Base-by-base conservation (phyloP, 805 yeast species). In the Ogataea neopini region DNA sequence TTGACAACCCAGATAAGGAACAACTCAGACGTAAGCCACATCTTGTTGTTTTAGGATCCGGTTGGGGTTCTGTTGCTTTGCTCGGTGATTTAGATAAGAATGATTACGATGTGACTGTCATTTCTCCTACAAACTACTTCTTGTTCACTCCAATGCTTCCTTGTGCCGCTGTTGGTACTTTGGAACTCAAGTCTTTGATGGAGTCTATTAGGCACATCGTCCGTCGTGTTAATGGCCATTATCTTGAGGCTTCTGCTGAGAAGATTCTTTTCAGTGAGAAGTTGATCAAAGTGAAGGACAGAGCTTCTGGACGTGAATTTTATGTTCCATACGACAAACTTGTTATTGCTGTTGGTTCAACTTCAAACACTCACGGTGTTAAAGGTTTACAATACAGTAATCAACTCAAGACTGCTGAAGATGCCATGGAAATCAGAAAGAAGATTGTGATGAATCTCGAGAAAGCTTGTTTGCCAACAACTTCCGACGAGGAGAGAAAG, bases 251-350 rank as follows among this genome's bases (percentile, higher is more conserved):
- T 4, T 72, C 70, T 44, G 87, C 87, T 37, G 82, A 79, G 50
- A 73, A 79, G 49, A 68, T 83, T 29, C 80, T 77, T 44, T 77
- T 81, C 62, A 67, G 75, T 41, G 81, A 80, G 33, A 76, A 77
- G 40, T 68, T 83, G 50, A 71, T 83, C 37, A 84, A 82, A 56
- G 84, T 82, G 23, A 71, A 74, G 29, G 73, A 75, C 48, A 62
- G 65, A 20, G 72, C 69, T 44, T 67, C 75, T 29, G 57, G 59
- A 11, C 63, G 71, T n/a, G 77, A 77, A 39, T 83, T 81, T 58
- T 83, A 83, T 61, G 79, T 83, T 20, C 88, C 88, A n/a, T 83
- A 83, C 61, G 89, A 83, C 62, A 81, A 82, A 59, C 69, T 83
- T 25, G 84, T 83, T 18, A 70, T 84, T 55, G 88, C 83, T 2